Base-by-base conservation (phyloP, 495 filamentous ascomycete genomes). In the Xylaria curta region DNA sequence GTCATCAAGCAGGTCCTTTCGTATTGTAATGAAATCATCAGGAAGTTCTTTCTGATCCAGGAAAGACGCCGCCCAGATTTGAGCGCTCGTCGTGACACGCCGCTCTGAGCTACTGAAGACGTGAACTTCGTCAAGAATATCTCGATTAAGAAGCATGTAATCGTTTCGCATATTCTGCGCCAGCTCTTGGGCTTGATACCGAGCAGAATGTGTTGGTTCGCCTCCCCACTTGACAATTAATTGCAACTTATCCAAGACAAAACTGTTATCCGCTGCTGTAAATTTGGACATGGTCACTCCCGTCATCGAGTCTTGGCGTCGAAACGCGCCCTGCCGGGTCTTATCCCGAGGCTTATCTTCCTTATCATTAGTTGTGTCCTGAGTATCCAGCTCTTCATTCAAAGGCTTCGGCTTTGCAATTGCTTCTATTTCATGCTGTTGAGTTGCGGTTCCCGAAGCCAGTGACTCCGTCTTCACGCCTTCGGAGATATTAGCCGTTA, bases 211-310 rank as follows among this genome's bases (percentile, higher is more conserved):
- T 1, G 96, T 99, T 44, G 97, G 96, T 80, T 99, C 96, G 24
- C 96, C 96, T 72, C 96, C 97, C 97, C 96, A 99, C 77, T 99
- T 99, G 78, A 99, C 96, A 59, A 99, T 96, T 65, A 99, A 88
- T 79, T 99, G 96, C 47, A 99, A 84, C 80, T 99, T 99, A 77
- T 98, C 97, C 13, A 99, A 85, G 38, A 94, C 89, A 9, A 97
- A 87, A 77, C 93, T 94, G 75, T 97, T 93, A 74, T 97, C 95
- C 31, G 88, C 93, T 2, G 94, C 94, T 19, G 94, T 94, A 71
- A 95, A 94, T 53, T 95, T 89, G 42, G 94, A 97, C 79, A 97
- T 89, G 4, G 94, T 97, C 15, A 95, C 88, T 44, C 91, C 94
- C 26, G 93, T 92, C 66, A 96, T 87, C 1, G 94, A 97, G 78